These are phyloP conservation scores for Grigorovia yakushimaensis DNA, from an alignment of 805 yeast species.

Conservation along the genomic window DNA sequence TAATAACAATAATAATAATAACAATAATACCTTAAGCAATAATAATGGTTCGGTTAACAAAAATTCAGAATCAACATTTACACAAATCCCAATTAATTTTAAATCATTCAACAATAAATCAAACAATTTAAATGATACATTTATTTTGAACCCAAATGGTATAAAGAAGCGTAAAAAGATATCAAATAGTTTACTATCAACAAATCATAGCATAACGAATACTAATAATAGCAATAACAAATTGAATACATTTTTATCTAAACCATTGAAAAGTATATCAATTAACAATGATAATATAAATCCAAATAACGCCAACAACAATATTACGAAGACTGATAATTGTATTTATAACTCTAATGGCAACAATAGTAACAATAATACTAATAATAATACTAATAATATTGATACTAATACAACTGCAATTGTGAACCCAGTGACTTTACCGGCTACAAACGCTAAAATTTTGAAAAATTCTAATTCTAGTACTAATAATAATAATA, in stretches of 20 bases:
- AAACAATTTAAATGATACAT: conserved; percentile 8
- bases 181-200: neutral
- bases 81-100: neutral
- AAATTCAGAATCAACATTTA: neutral
- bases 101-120: neutral
- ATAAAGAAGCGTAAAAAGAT: conserved; percentile 20
- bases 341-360: too few relatives aligned
- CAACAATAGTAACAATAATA: neutral
- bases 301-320: too few relatives aligned
- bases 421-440: neutral
- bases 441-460: neutral
- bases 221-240: neutral
- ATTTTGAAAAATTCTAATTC: neutral
- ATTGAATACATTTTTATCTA: neutral
- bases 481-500: neutral
- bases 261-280: neutral
- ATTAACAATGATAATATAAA: neutral
- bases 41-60: neutral
- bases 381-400: neutral
- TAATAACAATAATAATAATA: neutral
- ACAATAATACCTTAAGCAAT: neutral
- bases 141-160: conserved; percentile 27
- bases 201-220: neutral
- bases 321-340: neutral
- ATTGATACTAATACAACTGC: neutral